phyloP scores from a whole-genome alignment of 169 alveolate species.

The Plasmodium ovale region DNA sequence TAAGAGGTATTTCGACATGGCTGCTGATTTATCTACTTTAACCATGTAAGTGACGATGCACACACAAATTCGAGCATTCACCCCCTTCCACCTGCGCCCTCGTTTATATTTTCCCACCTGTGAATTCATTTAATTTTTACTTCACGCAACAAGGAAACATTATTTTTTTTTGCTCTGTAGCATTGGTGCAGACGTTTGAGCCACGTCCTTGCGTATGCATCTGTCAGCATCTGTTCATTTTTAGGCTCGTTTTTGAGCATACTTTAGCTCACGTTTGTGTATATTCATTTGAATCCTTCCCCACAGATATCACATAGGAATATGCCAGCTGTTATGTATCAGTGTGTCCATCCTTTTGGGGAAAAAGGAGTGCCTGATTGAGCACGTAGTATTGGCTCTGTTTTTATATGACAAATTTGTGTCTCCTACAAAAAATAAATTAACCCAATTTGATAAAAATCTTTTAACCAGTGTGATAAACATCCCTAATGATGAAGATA shows the following conservation, averaged over 20 bases:
- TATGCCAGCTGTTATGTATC: conserved; percentile 62
- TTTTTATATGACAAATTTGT: conserved; percentile 73
- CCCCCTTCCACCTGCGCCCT: too few species aligned
- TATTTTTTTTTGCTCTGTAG: too few species aligned
- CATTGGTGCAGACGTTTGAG: too few species aligned
- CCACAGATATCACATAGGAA: conserved; percentile 69
- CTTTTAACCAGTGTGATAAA: conserved; percentile 27
- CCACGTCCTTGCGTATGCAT: too few species aligned
- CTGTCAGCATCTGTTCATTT: background rate
- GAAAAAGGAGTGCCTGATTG: conserved; percentile 71
- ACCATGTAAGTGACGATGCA: conserved; percentile 46
- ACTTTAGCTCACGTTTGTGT: background rate
- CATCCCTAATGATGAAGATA: background rate
- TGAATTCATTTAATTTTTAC: too few species aligned
- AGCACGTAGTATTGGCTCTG: conserved; percentile 58
- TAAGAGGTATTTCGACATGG: conserved; percentile 66
- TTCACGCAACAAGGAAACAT: too few species aligned
- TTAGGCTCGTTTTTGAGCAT: too few species aligned
- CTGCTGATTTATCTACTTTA: conserved; percentile 63
- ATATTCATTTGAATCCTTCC: background rate
- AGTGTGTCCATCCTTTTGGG: conserved; percentile 56
- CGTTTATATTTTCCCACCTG: too few species aligned
- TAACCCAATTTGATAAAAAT: conserved; percentile 68
- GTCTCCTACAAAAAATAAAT: conserved; percentile 67
- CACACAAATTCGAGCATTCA: too few species aligned